These are phyloP conservation scores for Pinus tabuliformis DNA, from an alignment of 75 land plant species.

Conservation along the genomic window DNA sequence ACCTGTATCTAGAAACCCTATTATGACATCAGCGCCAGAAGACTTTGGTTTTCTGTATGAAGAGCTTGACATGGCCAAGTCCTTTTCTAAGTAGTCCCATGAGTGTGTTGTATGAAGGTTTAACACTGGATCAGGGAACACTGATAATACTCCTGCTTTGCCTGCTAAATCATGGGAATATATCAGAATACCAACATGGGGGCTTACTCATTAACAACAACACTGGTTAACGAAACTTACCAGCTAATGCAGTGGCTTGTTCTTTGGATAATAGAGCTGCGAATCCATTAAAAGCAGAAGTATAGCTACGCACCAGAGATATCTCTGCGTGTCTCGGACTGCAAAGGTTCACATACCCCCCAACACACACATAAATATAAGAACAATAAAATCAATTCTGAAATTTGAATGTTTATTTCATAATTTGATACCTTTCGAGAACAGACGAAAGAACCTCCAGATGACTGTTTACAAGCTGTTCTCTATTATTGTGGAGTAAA, in stretches of 20 bases:
- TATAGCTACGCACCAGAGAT: slow-evolving; percentile 51
- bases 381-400: neutral
- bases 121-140: slow-evolving; percentile 53
- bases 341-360: neutral
- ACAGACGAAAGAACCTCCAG: slow-evolving; percentile 49
- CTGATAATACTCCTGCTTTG: slow-evolving; percentile 45
- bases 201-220: neutral
- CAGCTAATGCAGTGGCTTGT: slow-evolving; percentile 48
- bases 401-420: neutral
- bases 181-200: too few relatives aligned
- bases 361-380: neutral
- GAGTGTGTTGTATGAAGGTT: slow-evolving; percentile 80
- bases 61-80: too few relatives aligned
- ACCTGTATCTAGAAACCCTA: slow-evolving; percentile 85
- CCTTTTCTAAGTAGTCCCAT: slow-evolving; percentile 63
- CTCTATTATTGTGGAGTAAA: slow-evolving; percentile 14
- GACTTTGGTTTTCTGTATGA: too few relatives aligned
- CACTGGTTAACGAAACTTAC: slow-evolving; percentile 15
- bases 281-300: slow-evolving; percentile 72
- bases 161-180: slow-evolving; percentile 21
- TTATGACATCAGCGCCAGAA: slow-evolving; percentile 26
- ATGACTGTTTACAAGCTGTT: slow-evolving; percentile 28
- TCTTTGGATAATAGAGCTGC: slow-evolving; percentile 63
- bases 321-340: slow-evolving; percentile 45
- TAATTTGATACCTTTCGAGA: slow-evolving; percentile 48